phyloP scores from a whole-genome alignment of 148 eudicot genomes.

The Chenopodium album region DNA sequence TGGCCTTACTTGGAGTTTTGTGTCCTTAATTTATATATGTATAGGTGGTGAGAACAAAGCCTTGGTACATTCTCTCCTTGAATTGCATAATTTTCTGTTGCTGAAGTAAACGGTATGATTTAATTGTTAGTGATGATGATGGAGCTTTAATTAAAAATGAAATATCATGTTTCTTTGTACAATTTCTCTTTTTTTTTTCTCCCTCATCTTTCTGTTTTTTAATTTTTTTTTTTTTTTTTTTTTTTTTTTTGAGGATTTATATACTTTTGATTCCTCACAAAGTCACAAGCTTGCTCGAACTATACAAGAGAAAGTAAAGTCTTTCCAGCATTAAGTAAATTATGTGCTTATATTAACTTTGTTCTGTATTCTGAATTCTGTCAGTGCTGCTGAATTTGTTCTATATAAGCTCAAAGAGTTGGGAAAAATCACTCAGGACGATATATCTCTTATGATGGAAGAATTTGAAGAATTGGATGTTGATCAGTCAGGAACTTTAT shows the following conservation, averaged over 20 bases:
- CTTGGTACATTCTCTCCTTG: background rate
- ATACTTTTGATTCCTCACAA: background rate
- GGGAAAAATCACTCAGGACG: constrained; percentile 83
- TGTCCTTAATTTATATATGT: background rate
- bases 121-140: background rate
- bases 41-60: background rate
- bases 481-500: constrained; percentile 81
- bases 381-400: constrained; percentile 79
- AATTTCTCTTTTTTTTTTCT: background rate
- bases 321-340: background rate
- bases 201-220: background rate
- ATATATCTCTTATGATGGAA: constrained; percentile 53
- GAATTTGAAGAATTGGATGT: constrained; percentile 83
- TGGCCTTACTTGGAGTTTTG: background rate
- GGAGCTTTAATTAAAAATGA: background rate
- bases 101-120: background rate
- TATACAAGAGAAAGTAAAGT: no score
- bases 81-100: background rate
- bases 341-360: background rate
- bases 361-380: constrained; percentile 3
- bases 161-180: background rate
- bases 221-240: background rate
- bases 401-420: constrained; percentile 84
- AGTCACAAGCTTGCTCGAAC: no score
- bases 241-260: background rate